phyloP scores from a whole-genome alignment of 805 yeast genomes.

The Nakazawaea wickerhamii region DNA sequence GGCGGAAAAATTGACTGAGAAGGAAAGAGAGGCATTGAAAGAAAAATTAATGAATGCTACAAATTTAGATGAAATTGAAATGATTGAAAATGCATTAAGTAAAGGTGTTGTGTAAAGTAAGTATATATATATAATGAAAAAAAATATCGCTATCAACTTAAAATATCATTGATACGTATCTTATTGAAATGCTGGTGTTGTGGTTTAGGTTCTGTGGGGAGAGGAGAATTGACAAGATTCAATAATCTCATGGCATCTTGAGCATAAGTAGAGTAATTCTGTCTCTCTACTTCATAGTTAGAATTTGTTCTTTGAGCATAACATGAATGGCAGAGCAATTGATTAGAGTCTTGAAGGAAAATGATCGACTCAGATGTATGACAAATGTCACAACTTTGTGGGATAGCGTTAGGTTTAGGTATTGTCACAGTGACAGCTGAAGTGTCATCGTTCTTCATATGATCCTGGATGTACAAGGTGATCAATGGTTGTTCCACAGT shows the following conservation, averaged over 20 bases:
- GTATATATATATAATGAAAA: neutral
- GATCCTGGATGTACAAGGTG: slow-evolving; percentile 34
- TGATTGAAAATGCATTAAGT: slow-evolving; percentile 52
- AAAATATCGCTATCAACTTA: slow-evolving; percentile 2
- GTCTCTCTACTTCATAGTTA: slow-evolving; percentile 4
- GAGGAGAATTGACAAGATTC: slow-evolving; percentile 7
- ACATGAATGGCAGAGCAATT: slow-evolving; percentile 9
- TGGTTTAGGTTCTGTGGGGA: neutral
- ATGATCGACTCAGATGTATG: slow-evolving; percentile 13
- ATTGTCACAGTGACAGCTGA: neutral
- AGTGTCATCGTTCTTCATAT: slow-evolving; percentile 12
- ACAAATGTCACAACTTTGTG: slow-evolving; percentile 9
- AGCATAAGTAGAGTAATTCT: slow-evolving; percentile 10
- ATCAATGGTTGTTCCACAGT: slow-evolving; percentile 32
- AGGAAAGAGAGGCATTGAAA: slow-evolving; percentile 47
- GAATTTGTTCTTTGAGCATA: slow-evolving; percentile 2
- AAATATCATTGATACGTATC: slow-evolving; percentile 8
- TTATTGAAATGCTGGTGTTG: slow-evolving; percentile 5
- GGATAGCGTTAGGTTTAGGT: neutral
- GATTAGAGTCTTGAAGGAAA: neutral
- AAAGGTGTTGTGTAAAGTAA: slow-evolving; percentile 27
- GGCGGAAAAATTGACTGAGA: slow-evolving; percentile 44
- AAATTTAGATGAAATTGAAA: slow-evolving; percentile 68
- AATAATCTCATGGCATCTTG: slow-evolving; percentile 7
- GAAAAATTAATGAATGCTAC: slow-evolving; percentile 55